phyloP scores from a whole-genome alignment of 495 filamentous ascomycete genomes.

The Pseudomonodictys pantanalensis region DNA sequence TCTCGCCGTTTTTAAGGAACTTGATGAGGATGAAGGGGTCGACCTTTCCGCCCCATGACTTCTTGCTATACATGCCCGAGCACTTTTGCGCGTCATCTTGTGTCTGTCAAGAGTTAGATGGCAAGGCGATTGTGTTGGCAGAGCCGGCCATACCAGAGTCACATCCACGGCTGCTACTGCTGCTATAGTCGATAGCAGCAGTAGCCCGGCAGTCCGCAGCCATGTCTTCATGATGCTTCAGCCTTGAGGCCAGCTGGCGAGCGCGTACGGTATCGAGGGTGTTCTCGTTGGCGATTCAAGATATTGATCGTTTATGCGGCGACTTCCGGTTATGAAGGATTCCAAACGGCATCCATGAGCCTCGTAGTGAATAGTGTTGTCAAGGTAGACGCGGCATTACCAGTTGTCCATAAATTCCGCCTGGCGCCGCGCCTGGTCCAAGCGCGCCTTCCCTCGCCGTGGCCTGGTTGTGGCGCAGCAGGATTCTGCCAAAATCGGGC shows the following conservation, averaged over 20 bases:
- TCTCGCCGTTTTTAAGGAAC: slow-evolving; percentile 62
- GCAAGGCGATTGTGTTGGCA: neutral
- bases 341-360: no score
- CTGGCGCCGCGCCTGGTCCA: slow-evolving; percentile 1
- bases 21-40: slow-evolving; percentile 87
- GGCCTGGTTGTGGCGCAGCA: neutral
- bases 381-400: neutral
- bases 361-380: neutral
- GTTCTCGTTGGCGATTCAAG: neutral
- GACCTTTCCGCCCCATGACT: slow-evolving; percentile 80
- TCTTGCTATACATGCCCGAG: slow-evolving; percentile 93
- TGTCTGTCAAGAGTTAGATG: slow-evolving; percentile 59
- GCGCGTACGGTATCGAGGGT: neutral
- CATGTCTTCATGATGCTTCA: slow-evolving; percentile 23
- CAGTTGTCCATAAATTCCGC: slow-evolving; percentile 17
- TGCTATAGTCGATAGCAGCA: slow-evolving; percentile 27
- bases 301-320: no score
- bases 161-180: slow-evolving; percentile 32
- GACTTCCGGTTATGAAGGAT: no score
- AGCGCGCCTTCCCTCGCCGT: neutral
- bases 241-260: slow-evolving; percentile 24
- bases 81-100: slow-evolving; percentile 81
- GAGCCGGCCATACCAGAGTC: slow-evolving; percentile 22
- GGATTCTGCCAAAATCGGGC: neutral
- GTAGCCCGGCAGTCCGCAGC: slow-evolving; percentile 18